These are phyloP conservation scores for Suillus discolor DNA, from an alignment of 768 basidiomycete genomes.

Conservation along the genomic window DNA sequence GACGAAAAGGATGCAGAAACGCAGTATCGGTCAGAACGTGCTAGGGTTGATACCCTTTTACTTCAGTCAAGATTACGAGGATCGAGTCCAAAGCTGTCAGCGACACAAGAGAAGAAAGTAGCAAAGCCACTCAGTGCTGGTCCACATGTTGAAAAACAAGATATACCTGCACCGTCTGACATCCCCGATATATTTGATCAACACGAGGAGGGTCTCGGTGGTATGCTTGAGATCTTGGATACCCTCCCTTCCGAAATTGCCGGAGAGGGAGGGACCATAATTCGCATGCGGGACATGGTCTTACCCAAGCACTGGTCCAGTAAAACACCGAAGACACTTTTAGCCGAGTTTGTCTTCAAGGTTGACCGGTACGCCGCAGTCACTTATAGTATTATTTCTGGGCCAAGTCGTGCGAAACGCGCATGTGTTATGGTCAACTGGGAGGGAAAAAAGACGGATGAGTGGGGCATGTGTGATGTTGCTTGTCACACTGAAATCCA, in stretches of 20 bases:
- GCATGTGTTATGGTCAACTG: slow-evolving; percentile 74
- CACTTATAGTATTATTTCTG: slow-evolving; percentile 66
- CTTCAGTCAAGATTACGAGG: slow-evolving; percentile 49
- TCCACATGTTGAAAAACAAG: background rate
- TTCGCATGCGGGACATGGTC: slow-evolving; percentile 69
- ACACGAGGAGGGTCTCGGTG: slow-evolving; percentile 50
- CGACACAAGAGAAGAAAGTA: background rate
- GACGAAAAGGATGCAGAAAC: slow-evolving; percentile 65
- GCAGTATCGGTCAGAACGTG: slow-evolving; percentile 54
- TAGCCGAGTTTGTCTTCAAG: slow-evolving; percentile 70
- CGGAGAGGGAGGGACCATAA: slow-evolving; percentile 54
- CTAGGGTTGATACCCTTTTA: slow-evolving; percentile 45
- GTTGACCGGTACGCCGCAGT: slow-evolving; percentile 75
- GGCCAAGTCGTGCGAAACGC: slow-evolving; percentile 73
- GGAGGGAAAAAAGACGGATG: slow-evolving; percentile 57
- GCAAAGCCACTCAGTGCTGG: background rate
- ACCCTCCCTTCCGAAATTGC: slow-evolving; percentile 57
- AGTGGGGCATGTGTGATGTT: slow-evolving; percentile 83
- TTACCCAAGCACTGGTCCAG: slow-evolving; percentile 85
- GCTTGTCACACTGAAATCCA: slow-evolving; percentile 79
- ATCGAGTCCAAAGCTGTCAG: slow-evolving; percentile 6
- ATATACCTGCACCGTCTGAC: slow-evolving; percentile 1
- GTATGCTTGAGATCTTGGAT: slow-evolving; percentile 78
- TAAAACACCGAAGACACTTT: slow-evolving; percentile 73
- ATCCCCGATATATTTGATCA: slow-evolving; percentile 55